Conservation (phyloP, 108 stramenopile species). For the Discostella stelligeroides region DNA sequence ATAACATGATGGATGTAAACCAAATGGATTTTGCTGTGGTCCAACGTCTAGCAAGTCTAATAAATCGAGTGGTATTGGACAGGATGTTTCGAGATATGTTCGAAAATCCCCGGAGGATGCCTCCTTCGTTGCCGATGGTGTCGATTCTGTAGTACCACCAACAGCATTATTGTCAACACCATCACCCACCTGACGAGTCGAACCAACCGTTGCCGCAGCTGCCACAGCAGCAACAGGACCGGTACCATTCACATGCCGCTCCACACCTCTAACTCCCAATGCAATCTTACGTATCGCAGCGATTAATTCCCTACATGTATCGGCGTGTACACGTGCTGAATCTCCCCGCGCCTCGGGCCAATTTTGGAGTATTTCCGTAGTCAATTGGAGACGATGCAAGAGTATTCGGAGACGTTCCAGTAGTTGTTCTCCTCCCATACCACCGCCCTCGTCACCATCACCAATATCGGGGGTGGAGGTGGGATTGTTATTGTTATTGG, state of each 20-base stretch:
- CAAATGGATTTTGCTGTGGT: conserved; percentile 35
- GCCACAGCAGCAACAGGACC: no score
- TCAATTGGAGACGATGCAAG: conserved; percentile 52
- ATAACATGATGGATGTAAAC: conserved; percentile 83
- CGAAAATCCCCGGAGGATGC: conserved; percentile 34
- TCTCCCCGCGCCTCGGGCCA: conserved; percentile 72
- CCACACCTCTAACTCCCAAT: conserved; percentile 53
- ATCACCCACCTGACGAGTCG: no score
- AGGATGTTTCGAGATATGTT: conserved; percentile 54
- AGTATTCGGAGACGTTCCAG: conserved; percentile 73
- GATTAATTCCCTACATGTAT: conserved; percentile 65
- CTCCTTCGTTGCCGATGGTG: neutral
- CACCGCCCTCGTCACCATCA: neutral
- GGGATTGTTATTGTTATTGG: no score
- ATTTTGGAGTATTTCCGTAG: conserved; percentile 68
- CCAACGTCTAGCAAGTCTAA: conserved; percentile 80
- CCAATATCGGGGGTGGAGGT: neutral
- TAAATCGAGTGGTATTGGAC: conserved; percentile 77
- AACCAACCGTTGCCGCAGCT: no score
- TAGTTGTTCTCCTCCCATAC: conserved; percentile 36
- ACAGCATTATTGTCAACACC: no score
- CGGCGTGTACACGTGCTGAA: conserved; percentile 65
- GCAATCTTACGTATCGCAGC: conserved; percentile 54
- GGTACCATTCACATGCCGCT: conserved; percentile 57
- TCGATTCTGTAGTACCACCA: no score